Conservation (phyloP, 139 green algal species). For the Auxenochlorella pyrenoidosa region DNA sequence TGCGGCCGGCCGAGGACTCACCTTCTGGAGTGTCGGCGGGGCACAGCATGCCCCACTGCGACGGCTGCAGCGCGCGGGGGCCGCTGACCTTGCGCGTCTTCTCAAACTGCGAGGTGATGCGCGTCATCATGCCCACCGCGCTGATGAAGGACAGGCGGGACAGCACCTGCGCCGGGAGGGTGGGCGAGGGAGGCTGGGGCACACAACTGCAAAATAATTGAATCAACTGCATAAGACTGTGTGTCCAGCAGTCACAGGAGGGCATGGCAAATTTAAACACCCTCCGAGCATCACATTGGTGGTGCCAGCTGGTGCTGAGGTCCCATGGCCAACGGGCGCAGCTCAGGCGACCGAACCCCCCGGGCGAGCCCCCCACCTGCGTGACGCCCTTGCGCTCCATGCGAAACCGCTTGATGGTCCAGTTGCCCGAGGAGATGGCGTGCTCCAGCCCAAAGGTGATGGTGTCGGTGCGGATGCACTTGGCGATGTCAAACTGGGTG, state of each 20-base stretch:
- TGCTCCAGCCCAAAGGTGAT: constrained; percentile 96
- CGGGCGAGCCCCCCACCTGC: constrained; percentile 93
- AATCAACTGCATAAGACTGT: too few relatives aligned
- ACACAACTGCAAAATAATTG: too few relatives aligned
- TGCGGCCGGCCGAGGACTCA: not conserved
- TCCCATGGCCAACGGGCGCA: too few relatives aligned
- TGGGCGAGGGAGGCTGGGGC: too few relatives aligned
- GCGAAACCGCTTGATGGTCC: constrained; percentile 97
- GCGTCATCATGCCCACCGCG: constrained; percentile 98
- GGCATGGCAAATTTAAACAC: too few relatives aligned
- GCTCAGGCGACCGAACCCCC: too few relatives aligned
- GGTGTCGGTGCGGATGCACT: constrained; percentile 92
- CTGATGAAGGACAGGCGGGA: constrained; percentile 96
- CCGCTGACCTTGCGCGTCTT: constrained; percentile 98
- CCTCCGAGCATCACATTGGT: too few relatives aligned
- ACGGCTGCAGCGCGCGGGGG: constrained; percentile 91
- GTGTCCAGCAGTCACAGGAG: too few relatives aligned
- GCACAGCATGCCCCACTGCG: constrained; percentile 99
- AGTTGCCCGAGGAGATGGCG: constrained; percentile 95
- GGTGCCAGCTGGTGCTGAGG: too few relatives aligned
- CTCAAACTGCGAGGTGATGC: constrained; percentile 98
- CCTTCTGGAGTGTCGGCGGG: constrained; percentile 98
- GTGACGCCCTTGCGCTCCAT: constrained; percentile 99
- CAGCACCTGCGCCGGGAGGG: constrained; percentile 84
- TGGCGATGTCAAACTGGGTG: constrained; percentile 92